Conservation (phyloP, 768 basidiomycete species). For the Lactarius indigo region DNA sequence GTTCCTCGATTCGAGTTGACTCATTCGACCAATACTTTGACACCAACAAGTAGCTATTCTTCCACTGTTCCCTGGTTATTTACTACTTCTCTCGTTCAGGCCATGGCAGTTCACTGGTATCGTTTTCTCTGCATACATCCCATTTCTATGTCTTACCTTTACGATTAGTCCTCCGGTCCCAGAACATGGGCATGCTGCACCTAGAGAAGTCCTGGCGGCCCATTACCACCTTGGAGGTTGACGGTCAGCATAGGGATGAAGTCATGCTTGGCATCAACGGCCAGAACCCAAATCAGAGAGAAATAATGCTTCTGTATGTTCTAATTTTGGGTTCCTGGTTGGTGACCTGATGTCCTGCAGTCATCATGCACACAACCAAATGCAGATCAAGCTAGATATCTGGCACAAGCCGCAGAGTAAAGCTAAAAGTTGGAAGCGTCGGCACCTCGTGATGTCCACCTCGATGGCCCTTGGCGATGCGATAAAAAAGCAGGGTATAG, state of each 20-base stretch:
- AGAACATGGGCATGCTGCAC: conserved; percentile 42
- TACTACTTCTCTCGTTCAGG: too few species aligned
- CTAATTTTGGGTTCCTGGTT: background rate
- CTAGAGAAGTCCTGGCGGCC: conserved; percentile 67
- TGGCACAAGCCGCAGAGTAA: conserved; percentile 59
- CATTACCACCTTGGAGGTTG: conserved; percentile 55
- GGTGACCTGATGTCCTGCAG: conserved; percentile 31
- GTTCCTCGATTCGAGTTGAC: too few species aligned
- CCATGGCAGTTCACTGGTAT: too few species aligned
- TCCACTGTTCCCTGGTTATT: too few species aligned
- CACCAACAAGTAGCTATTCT: too few species aligned
- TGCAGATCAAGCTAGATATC: conserved; percentile 50
- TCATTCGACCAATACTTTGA: too few species aligned
- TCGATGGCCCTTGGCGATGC: too few species aligned
- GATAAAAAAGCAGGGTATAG: conserved; percentile 44
- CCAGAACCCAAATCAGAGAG: conserved; percentile 63
- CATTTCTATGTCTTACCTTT: too few species aligned
- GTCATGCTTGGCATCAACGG: conserved; percentile 64
- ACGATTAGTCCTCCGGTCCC: too few species aligned
- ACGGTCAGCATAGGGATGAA: conserved; percentile 51
- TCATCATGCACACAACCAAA: conserved; percentile 36
- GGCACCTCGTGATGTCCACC: conserved; percentile 55
- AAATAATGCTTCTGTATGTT: conserved; percentile 51
- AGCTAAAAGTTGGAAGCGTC: conserved; percentile 52
- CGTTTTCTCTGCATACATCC: too few species aligned